phyloP scores from a whole-genome alignment of 306 rosid genomes.

The Fragaria nilgerrensis region DNA sequence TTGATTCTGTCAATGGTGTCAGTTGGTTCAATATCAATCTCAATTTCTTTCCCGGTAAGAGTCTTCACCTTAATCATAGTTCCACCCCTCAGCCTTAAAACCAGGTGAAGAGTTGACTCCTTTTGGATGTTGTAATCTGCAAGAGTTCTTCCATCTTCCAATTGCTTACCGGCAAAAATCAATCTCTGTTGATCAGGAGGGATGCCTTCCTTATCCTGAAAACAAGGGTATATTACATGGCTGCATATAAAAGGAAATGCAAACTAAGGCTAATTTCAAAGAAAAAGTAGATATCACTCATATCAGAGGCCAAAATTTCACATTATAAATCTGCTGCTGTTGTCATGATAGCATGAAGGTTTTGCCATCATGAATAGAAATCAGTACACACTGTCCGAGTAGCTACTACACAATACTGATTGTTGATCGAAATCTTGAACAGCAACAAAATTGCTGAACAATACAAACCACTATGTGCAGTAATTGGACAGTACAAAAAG shows the following conservation, averaged over 20 bases:
- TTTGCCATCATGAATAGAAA: background rate
- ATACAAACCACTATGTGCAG: background rate
- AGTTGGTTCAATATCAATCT: conserved; percentile 92
- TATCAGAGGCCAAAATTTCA: background rate
- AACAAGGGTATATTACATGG: background rate
- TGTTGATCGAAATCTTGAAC: background rate
- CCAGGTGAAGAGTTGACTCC: conserved; percentile 95
- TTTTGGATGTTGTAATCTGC: conserved; percentile 95
- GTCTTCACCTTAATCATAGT: conserved; percentile 99
- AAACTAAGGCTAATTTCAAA: background rate
- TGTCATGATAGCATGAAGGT: background rate
- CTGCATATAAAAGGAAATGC: background rate
- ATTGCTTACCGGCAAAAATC: conserved; percentile 97
- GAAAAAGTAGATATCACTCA: background rate
- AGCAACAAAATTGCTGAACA: background rate
- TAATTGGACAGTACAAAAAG: too few species aligned
- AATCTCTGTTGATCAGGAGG: conserved; percentile 97
- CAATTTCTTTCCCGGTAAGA: conserved; percentile 96
- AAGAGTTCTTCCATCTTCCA: conserved; percentile 95
- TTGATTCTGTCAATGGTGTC: conserved; percentile 93
- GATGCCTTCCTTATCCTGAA: conserved; percentile 97
- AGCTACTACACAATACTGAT: background rate
- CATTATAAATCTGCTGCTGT: background rate
- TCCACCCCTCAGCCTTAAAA: conserved; percentile 96
- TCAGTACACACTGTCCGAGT: background rate